These are phyloP conservation scores for Asterophora parasitica DNA, from an alignment of 768 basidiomycete species.

Conservation along the genomic window DNA sequence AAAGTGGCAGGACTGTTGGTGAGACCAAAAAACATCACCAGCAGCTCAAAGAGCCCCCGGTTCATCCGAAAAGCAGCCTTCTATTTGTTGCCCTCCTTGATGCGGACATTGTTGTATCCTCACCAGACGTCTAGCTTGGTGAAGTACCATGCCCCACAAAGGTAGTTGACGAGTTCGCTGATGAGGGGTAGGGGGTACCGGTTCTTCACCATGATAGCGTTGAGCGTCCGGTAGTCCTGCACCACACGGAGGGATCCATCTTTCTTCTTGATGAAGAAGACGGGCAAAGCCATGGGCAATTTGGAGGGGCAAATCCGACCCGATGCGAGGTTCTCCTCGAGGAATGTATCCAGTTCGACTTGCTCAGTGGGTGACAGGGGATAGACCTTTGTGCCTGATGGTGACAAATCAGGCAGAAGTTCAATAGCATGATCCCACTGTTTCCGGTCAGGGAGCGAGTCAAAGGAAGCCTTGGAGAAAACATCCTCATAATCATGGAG, in stretches of 20 bases:
- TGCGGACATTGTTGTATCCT: conserved; percentile 31
- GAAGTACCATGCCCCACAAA: conserved; percentile 22
- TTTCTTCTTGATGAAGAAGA: no score
- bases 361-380: conserved; percentile 17
- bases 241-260: conserved; percentile 13
- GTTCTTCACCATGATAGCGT: conserved; percentile 15
- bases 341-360: conserved; percentile 19
- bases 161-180: conserved; percentile 22
- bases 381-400: conserved; percentile 8
- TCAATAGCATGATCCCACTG: conserved; percentile 24
- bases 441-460: no score
- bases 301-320: conserved; percentile 26
- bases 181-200: conserved; percentile 9
- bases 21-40: conserved; percentile 35
- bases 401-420: no score
- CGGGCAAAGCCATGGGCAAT: conserved; percentile 1
- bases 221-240: conserved; percentile 28
- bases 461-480: no score
- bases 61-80: conserved; percentile 36
- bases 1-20: conserved; percentile 29
- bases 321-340: conserved; percentile 19
- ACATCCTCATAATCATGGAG: no score
- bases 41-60: conserved; percentile 30
- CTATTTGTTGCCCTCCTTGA: conserved; percentile 36
- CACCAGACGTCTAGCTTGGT: conserved; percentile 34